phyloP scores from a whole-genome alignment of 345 rosid genomes.

The Gossypium raimondii region DNA sequence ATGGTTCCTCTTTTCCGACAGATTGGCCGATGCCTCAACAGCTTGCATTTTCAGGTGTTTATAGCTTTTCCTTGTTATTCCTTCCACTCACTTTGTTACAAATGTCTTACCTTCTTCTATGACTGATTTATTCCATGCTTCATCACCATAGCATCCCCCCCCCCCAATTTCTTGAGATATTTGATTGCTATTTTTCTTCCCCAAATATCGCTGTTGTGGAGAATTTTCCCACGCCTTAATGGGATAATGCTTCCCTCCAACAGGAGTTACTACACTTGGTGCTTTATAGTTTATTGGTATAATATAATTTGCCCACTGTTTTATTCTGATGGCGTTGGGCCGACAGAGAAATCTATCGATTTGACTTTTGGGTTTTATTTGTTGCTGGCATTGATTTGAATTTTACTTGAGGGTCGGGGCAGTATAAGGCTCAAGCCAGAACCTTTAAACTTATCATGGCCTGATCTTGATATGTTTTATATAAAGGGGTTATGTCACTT shows the following conservation, averaged over 20 bases:
- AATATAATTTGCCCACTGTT: neutral
- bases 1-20: slow-evolving; percentile 66
- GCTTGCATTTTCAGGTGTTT: slow-evolving; percentile 75
- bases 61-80: neutral
- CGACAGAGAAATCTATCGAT: neutral
- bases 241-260: neutral
- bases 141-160: neutral
- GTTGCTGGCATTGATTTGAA: neutral
- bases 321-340: neutral
- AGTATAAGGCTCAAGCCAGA: neutral
- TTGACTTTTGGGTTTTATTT: neutral
- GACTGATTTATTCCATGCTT: neutral
- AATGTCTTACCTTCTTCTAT: neutral
- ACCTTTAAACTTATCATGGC: neutral
- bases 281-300: neutral
- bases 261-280: neutral
- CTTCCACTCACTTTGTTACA: neutral
- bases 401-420: neutral
- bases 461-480: neutral
- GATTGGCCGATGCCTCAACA: slow-evolving; percentile 60
- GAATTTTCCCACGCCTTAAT: neutral
- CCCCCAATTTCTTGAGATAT: neutral
- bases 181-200: neutral
- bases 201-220: neutral
- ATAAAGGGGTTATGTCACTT: neutral